Evolutionary conservation across 139 green algal genomes (phyloP).

Genomic region (Coelastrella sp.): DNA sequence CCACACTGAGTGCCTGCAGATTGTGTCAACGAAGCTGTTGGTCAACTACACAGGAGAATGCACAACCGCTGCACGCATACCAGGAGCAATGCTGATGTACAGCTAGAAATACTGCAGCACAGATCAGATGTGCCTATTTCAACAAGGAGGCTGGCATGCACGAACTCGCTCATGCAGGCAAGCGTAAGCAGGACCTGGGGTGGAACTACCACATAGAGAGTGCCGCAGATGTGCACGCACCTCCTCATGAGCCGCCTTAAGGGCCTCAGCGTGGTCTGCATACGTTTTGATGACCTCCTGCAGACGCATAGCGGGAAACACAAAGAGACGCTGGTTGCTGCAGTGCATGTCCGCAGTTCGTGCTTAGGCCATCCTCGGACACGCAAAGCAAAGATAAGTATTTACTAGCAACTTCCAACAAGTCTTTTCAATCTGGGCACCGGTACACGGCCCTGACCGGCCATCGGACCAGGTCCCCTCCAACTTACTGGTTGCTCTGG

Average conservation of each 20-base stretch:
- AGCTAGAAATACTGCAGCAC: no score
- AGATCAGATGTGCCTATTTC: no score
- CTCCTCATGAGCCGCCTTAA: constrained; percentile 22
- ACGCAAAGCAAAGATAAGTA: neutral
- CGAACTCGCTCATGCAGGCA: no score
- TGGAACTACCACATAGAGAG: neutral
- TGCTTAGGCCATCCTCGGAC: neutral
- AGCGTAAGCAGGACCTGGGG: no score
- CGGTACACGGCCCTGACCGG: no score
- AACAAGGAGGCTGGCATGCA: no score
- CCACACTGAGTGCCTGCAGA: constrained; percentile 34
- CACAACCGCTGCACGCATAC: neutral
- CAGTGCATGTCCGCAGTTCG: neutral
- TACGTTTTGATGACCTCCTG: neutral
- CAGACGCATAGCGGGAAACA: no score
- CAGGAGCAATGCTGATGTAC: neutral
- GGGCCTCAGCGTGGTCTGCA: neutral
- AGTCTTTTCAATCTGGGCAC: no score
- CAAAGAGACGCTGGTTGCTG: no score
- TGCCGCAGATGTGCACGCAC: neutral
- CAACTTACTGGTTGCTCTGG: constrained; percentile 2
- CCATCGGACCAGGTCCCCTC: neutral
- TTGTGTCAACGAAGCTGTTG: no score
- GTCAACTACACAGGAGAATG: neutral
- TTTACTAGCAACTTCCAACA: no score